phyloP scores from a whole-genome alignment of 148 eudicot genomes.

The Oxyria digyna region DNA sequence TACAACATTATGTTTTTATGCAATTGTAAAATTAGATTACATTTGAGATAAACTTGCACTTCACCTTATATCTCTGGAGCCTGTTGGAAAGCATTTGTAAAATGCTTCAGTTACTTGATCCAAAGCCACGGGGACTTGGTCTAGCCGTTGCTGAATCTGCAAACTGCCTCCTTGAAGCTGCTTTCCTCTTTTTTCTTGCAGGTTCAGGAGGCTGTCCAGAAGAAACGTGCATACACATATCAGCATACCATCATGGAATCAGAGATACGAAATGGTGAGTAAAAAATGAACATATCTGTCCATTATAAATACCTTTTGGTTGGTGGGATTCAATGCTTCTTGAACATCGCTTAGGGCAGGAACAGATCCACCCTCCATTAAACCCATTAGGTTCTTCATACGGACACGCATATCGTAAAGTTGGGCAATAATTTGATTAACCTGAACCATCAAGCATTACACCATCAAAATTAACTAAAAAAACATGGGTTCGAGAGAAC shows the following conservation, averaged over 20 bases:
- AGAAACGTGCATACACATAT: neutral
- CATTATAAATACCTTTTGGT: slow-evolving; percentile 84
- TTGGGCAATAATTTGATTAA: slow-evolving; percentile 90
- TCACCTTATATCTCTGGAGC: too few relatives aligned
- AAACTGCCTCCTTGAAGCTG: slow-evolving; percentile 49
- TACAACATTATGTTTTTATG: neutral
- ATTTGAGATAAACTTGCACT: too few relatives aligned
- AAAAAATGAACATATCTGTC: too few relatives aligned
- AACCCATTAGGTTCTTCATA: slow-evolving; percentile 95
- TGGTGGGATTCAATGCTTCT: slow-evolving; percentile 75
- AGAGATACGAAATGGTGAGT: neutral
- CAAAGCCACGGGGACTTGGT: slow-evolving; percentile 89
- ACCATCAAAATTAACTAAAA: neutral
- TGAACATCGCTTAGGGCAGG: slow-evolving; percentile 74
- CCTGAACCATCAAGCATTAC: slow-evolving; percentile 34
- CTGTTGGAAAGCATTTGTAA: neutral
- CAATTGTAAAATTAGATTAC: too few relatives aligned
- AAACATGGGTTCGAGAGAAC: neutral
- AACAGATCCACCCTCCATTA: slow-evolving; percentile 89
- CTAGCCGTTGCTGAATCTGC: slow-evolving; percentile 42
- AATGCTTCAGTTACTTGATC: slow-evolving; percentile 32
- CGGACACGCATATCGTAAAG: slow-evolving; percentile 93
- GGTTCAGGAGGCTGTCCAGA: slow-evolving; percentile 42
- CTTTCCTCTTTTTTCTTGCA: slow-evolving; percentile 70
- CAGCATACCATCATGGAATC: neutral